phyloP scores from a whole-genome alignment of 1,139 yeast genomes.

The Blastobotrys indianensis region DNA sequence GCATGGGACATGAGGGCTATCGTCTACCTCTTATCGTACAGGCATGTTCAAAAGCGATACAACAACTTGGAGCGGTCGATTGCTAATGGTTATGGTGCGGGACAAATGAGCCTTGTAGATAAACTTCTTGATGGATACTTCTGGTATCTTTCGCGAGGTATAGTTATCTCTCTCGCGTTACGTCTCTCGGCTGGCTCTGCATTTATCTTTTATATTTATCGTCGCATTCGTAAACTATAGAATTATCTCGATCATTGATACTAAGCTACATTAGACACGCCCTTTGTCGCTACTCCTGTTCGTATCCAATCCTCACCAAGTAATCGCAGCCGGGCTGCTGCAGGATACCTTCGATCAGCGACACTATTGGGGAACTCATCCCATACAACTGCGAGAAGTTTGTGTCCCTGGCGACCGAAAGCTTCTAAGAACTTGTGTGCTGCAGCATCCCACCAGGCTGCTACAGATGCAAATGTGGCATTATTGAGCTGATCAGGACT shows the following conservation, averaged over 20 bases:
- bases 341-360: conserved; percentile 52
- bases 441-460: conserved; percentile 91
- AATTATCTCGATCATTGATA: too few relatives aligned
- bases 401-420: conserved; percentile 66
- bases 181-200: conserved; percentile 2
- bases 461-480: conserved; percentile 64
- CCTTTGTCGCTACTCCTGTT: conserved; percentile 37
- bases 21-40: conserved; percentile 13
- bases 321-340: conserved; percentile 69
- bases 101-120: conserved; percentile 13
- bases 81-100: conserved; percentile 6
- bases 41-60: conserved; percentile 11
- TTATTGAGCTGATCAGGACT: conserved; percentile 47
- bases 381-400: conserved; percentile 47
- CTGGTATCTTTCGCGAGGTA: conserved; percentile 8
- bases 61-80: conserved; percentile 4
- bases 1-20: conserved; percentile 25
- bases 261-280: conserved; percentile 1
- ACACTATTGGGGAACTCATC: conserved; percentile 48
- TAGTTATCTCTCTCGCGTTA: conserved; percentile 7
- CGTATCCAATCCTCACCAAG: conserved; percentile 71
- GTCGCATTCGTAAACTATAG: too few relatives aligned
- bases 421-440: conserved; percentile 49
- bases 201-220: not conserved
- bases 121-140: conserved; percentile 14